Conservation (phyloP, 352 stramenopile species). For the Globisporangium carolinianum region DNA sequence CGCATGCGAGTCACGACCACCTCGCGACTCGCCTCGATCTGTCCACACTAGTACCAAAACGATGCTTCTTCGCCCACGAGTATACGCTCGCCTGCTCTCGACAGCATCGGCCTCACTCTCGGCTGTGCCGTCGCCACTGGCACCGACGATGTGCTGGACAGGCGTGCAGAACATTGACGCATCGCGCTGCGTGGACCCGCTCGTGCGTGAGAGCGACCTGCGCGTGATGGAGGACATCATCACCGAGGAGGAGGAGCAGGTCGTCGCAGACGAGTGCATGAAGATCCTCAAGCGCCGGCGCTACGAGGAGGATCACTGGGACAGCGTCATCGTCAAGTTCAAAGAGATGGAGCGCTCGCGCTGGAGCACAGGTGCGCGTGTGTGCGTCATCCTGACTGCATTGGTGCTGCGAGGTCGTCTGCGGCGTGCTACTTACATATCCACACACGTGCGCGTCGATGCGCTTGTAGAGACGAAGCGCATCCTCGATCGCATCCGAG, state of each 20-base stretch:
- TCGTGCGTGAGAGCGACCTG: slow-evolving; percentile 55
- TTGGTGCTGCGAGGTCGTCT: not conserved
- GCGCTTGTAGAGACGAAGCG: slow-evolving; percentile 34
- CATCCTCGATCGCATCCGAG: slow-evolving; percentile 65
- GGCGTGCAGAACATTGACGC: slow-evolving; percentile 44
- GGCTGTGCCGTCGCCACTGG: not conserved
- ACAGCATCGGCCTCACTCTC: not conserved
- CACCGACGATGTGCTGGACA: slow-evolving; percentile 17
- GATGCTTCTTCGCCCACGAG: not conserved
- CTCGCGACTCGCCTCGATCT: too few species aligned
- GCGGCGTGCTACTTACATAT: not conserved
- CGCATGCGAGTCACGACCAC: too few species aligned
- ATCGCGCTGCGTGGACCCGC: slow-evolving; percentile 42
- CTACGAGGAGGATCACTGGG: slow-evolving; percentile 80
- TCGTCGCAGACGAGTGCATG: slow-evolving; percentile 67
- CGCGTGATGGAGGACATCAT: slow-evolving; percentile 63
- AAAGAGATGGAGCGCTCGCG: slow-evolving; percentile 85
- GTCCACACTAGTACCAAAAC: not conserved
- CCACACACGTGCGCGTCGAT: not conserved
- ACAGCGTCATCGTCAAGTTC: slow-evolving; percentile 84
- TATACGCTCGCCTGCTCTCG: slow-evolving; percentile 5
- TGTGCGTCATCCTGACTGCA: not conserved
- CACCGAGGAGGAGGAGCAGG: slow-evolving; percentile 60
- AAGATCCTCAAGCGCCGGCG: slow-evolving; percentile 57
- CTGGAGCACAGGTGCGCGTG: slow-evolving; percentile 43